A percentile compares a stretch with the other conserved stretches of the same genome.
These are phyloP conservation scores for Theobroma grandiflorum DNA, from an alignment of 441 rosid genomes.

Conservation along the genomic window DNA sequence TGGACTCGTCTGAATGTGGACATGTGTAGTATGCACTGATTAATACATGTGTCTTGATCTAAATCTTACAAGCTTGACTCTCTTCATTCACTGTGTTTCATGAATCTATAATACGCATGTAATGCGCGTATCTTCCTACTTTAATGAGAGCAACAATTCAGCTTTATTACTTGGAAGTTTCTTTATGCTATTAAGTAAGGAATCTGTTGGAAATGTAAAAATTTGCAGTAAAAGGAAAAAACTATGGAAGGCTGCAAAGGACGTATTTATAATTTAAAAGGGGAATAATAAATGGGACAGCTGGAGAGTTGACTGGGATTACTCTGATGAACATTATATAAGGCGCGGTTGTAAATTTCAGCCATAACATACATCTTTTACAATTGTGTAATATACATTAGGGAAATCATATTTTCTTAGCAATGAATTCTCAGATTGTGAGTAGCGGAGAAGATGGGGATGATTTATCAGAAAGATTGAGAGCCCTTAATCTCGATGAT, in stretches of 20 bases:
- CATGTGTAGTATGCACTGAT: background rate
- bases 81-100: background rate
- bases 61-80: background rate
- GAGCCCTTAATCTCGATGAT: background rate
- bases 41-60: background rate
- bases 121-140: background rate
- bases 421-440: constrained; percentile 9
- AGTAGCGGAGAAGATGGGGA: background rate
- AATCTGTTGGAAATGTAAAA: constrained; percentile 4
- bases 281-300: constrained; percentile 14
- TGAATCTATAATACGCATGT: background rate
- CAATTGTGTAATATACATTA: background rate
- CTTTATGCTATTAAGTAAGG: background rate
- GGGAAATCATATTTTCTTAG: constrained; percentile 3
- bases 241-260: background rate
- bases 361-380: constrained; percentile 12
- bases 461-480: background rate
- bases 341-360: background rate
- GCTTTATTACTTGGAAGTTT: constrained; percentile 11
- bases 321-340: constrained; percentile 11
- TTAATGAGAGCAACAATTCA: background rate
- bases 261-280: background rate
- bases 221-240: constrained; percentile 14
- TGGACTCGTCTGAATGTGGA: background rate
- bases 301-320: background rate